Evolutionary conservation across 257 asterid genomes (phyloP).

Genomic region (Cordia subcordata): DNA sequence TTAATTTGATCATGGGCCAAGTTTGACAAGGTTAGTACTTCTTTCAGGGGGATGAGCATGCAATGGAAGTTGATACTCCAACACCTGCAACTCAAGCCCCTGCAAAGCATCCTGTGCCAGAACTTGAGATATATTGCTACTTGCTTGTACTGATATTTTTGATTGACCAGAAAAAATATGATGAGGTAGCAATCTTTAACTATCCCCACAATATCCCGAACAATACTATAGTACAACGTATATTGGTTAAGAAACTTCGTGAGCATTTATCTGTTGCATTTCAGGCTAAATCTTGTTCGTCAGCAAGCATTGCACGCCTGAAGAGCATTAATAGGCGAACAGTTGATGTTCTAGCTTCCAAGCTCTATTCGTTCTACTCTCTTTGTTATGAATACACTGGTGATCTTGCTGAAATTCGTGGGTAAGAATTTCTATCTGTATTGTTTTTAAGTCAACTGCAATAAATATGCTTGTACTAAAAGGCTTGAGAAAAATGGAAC

Average conservation of each 20-base stretch:
- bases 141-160: constrained; percentile 68
- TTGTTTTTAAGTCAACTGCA: neutral
- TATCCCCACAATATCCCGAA: neutral
- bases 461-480: too few species aligned
- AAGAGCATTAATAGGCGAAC: constrained; percentile 57
- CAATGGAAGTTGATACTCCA: constrained; percentile 78
- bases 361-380: constrained; percentile 69
- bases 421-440: constrained; percentile 32
- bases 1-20: neutral
- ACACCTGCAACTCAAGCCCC: constrained; percentile 55
- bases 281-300: constrained; percentile 81
- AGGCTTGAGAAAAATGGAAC: too few species aligned
- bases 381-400: constrained; percentile 76
- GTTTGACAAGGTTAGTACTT: constrained; percentile 12
- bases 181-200: constrained; percentile 38
- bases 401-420: constrained; percentile 70
- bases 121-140: constrained; percentile 76
- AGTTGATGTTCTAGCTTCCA: constrained; percentile 71
- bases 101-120: constrained; percentile 62
- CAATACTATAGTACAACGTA: neutral
- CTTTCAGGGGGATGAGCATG: constrained; percentile 59
- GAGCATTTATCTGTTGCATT: neutral
- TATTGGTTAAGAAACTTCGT: neutral
- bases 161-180: constrained; percentile 71
- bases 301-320: constrained; percentile 62